Conservation (phyloP, 2,329 filamentous ascomycete genomes). For the Trichoderma oligosporum region DNA sequence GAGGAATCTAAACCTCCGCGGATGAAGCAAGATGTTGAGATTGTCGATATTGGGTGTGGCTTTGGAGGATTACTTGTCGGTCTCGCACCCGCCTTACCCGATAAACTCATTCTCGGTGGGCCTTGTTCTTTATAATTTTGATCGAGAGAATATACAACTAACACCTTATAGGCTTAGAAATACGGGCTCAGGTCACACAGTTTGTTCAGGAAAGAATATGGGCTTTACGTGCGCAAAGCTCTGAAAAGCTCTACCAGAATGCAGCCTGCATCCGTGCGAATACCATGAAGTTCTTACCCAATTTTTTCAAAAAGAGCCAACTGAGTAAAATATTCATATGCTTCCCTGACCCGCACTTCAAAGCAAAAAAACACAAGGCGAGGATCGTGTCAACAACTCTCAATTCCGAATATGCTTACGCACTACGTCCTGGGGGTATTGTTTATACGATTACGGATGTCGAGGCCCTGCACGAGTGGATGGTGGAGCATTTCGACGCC, state of each 20-base stretch:
- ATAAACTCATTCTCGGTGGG: constrained; percentile 77
- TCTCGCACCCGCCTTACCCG: constrained; percentile 73
- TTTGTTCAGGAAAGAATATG: constrained; percentile 86
- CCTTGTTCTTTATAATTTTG: not conserved
- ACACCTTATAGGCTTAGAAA: constrained; percentile 71
- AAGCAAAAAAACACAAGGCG: constrained; percentile 93
- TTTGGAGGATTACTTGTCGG: constrained; percentile 90
- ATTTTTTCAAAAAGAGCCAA: constrained; percentile 82
- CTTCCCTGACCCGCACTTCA: constrained; percentile 98
- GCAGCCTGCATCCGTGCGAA: constrained; percentile 86
- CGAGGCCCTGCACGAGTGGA: constrained; percentile 89
- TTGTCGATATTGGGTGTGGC: constrained; percentile 95
- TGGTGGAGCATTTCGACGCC: constrained; percentile 77
- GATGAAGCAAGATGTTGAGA: constrained; percentile 66
- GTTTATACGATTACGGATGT: constrained; percentile 98
- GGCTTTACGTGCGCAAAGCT: constrained; percentile 68
- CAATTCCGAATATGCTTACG: constrained; percentile 91
- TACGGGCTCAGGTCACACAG: constrained; percentile 82
- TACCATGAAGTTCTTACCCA: constrained; percentile 99
- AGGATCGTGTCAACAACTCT: constrained; percentile 86
- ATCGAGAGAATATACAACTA: not conserved
- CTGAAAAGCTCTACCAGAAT: constrained; percentile 68
- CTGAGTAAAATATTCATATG: constrained; percentile 93
- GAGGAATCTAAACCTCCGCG: constrained; percentile 29
- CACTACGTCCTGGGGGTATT: constrained; percentile 74